Base-by-base conservation (phyloP, 31 red algal species). In the Asparagopsis taxiformis region DNA sequence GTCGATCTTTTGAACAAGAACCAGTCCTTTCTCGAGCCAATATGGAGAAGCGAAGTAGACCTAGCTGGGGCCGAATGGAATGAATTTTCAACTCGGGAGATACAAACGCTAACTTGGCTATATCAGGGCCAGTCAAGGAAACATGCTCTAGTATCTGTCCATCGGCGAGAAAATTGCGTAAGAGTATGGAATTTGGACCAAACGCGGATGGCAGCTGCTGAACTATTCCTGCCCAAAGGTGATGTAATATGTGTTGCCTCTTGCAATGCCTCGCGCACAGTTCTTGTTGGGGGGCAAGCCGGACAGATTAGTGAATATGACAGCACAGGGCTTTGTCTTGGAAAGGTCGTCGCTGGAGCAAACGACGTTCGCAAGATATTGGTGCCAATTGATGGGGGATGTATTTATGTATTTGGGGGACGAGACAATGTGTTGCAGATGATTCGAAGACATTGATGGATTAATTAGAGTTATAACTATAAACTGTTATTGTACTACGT, bases 281-380 rank as follows among this genome's bases (percentile, higher is more conserved):
- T 85, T 7, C 41, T 85, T 33, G 68, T 85, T 16, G 81, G 69
- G 3, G 81, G 81, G 10, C 21, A 26, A 3, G 35, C 60, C 22
- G 81, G 81, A n/a, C 56, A 72, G 21, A 51, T 85, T 28, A 65
- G 24, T 55, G 81, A 85, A 74, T 85, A 60, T 37, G 81, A 85
- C 34, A 75, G 70, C 31, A 85, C 81, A 28, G 81, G 81, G 37
- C 55, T 85, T 11, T 85, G 69, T 41, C 51, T 85, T 6, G 62
- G 70, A 23, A 44, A 53, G 8, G 39, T 80, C 39, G 59, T 59
- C 10, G 55, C 41, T 1, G 54, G 54, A 2, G 38, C 31, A 28
- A 58, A 56, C 46, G 64, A 80, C 15, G 64, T 80, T 11, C 19
- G 77, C 3, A 15, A 54, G 46, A 53, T 80, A 30, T 24, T 80